Evolutionary conservation across 2,329 filamentous ascomycete species (phyloP).

Genomic region (Botrytis pseudocinerea): DNA sequence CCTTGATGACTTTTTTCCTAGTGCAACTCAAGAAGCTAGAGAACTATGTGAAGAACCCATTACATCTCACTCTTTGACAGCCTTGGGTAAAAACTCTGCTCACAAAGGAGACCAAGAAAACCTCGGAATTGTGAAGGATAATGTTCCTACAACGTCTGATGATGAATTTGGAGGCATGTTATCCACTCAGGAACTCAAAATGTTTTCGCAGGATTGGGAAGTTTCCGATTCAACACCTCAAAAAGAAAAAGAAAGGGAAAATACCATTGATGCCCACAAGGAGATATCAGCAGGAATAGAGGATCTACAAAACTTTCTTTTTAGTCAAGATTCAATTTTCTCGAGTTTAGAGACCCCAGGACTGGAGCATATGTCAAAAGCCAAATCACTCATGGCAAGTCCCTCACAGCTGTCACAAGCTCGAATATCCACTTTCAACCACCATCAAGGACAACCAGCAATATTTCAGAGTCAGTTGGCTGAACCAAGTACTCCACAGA

Average conservation of each 20-base stretch:
- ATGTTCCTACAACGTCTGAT: background rate
- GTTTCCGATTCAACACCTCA: constrained; percentile 31
- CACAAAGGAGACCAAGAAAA: background rate
- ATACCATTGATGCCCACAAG: background rate
- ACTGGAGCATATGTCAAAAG: background rate
- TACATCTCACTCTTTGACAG: background rate
- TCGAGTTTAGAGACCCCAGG: background rate
- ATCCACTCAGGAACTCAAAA: constrained; percentile 50
- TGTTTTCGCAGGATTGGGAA: constrained; percentile 51
- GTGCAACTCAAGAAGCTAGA: constrained; percentile 55
- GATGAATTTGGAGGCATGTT: constrained; percentile 30
- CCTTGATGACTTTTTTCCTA: constrained; percentile 56
- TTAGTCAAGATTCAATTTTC: background rate
- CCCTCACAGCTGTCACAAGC: background rate
- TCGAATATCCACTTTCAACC: background rate
- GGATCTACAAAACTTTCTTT: background rate
- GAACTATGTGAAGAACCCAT: constrained; percentile 50
- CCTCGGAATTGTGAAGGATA: background rate
- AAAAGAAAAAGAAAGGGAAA: background rate
- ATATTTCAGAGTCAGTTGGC: background rate
- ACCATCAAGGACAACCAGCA: background rate
- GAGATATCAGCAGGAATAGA: background rate
- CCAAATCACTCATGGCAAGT: background rate
- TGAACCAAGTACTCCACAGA: background rate
- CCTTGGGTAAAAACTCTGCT: background rate